Evolutionary conservation across 2,329 filamentous ascomycete species (phyloP).

Genomic region (Arthrocladium fulminans): DNA sequence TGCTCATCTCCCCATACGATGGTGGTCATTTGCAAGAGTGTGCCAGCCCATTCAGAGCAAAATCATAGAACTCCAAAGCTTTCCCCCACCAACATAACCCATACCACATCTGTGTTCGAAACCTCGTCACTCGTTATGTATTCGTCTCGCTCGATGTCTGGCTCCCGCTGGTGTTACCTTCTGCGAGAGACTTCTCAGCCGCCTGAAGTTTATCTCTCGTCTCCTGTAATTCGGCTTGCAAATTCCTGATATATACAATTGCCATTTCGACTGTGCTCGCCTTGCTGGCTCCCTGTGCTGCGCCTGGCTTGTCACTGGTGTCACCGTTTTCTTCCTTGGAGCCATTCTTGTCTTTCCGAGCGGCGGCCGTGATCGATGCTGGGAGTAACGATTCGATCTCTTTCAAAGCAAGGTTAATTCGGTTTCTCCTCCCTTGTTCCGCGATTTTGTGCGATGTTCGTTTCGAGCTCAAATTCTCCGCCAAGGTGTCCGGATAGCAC

Average conservation of each 20-base stretch:
- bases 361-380: slow-evolving; percentile 37
- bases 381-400: slow-evolving; percentile 87
- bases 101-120: neutral
- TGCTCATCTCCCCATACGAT: too few species aligned
- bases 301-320: slow-evolving; percentile 32
- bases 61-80: neutral
- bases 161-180: slow-evolving; percentile 18
- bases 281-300: slow-evolving; percentile 67
- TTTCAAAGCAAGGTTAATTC: slow-evolving; percentile 87
- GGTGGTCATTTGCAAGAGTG: too few species aligned
- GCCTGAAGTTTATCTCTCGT: slow-evolving; percentile 55
- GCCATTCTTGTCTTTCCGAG: slow-evolving; percentile 22
- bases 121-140: neutral
- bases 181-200: slow-evolving; percentile 53
- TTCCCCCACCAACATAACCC: neutral
- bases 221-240: slow-evolving; percentile 64
- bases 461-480: slow-evolving; percentile 90
- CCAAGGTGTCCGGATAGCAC: slow-evolving; percentile 80
- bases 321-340: slow-evolving; percentile 30
- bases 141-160: slow-evolving; percentile 10
- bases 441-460: slow-evolving; percentile 96
- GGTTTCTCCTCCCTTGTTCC: slow-evolving; percentile 87
- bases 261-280: slow-evolving; percentile 96
- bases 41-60: too few species aligned
- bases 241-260: slow-evolving; percentile 83